phyloP scores from a whole-genome alignment of 2,329 filamentous ascomycete species.

The Diaporthe batatas region DNA sequence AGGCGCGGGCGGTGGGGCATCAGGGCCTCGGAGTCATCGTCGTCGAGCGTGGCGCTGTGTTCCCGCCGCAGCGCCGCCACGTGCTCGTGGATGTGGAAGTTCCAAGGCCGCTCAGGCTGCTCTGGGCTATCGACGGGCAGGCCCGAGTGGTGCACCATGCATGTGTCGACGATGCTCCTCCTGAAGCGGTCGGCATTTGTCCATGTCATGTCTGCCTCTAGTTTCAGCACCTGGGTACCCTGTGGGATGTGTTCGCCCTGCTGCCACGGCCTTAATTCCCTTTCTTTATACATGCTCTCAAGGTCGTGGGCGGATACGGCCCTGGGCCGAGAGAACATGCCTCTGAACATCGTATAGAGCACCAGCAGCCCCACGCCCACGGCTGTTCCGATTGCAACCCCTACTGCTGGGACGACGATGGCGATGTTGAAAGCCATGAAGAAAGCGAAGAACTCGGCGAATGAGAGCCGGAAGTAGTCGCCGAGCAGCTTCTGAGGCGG shows the following conservation, averaged over 20 bases:
- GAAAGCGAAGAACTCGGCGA: conserved; percentile 34
- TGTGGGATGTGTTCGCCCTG: conserved; percentile 16
- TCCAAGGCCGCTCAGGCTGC: conserved; percentile 14
- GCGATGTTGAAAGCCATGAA: conserved; percentile 33
- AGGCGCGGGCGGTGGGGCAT: conserved; percentile 16
- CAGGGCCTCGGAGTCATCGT: not conserved
- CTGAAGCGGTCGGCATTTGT: conserved; percentile 31
- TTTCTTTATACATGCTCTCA: not conserved
- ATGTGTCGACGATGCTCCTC: conserved; percentile 17
- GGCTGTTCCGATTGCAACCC: conserved; percentile 2
- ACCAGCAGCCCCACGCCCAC: conserved; percentile 19
- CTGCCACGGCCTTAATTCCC: not conserved
- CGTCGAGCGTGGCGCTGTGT: not conserved
- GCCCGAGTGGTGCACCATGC: conserved; percentile 21
- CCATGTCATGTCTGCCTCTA: conserved; percentile 27
- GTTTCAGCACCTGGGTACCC: conserved; percentile 25
- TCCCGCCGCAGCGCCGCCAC: not conserved
- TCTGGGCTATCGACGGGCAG: not conserved
- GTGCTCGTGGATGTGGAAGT: conserved; percentile 10
- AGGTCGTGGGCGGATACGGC: conserved; percentile 9
- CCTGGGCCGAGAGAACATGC: conserved; percentile 31
- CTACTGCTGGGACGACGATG: conserved; percentile 4
- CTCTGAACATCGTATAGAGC: conserved; percentile 25
- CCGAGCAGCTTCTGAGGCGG: conserved; percentile 28
- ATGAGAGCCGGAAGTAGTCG: conserved; percentile 35